Evolutionary conservation across 1,284 basidiomycete genomes (phyloP).

Genomic region (Anthracocystis setariae): DNA sequence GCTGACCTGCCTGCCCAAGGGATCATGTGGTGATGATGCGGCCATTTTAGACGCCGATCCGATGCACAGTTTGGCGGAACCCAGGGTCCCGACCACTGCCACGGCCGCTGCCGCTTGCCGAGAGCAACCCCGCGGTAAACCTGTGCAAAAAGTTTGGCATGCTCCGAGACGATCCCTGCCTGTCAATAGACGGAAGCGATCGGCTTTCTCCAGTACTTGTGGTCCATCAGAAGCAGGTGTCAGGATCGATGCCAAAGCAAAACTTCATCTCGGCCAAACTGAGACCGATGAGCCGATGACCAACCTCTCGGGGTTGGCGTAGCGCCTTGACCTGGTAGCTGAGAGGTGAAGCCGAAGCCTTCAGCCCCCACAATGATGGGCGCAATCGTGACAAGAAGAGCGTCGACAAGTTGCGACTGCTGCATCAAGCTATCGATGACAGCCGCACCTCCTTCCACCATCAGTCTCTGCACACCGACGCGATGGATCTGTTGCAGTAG

Average conservation of each 20-base stretch:
- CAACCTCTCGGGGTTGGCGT: constrained; percentile 2
- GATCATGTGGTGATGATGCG: too few relatives aligned
- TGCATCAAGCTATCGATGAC: constrained; percentile 79
- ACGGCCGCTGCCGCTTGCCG: too few relatives aligned
- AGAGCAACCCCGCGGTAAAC: too few relatives aligned
- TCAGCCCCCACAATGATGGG: constrained; percentile 19
- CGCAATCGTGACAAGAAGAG: constrained; percentile 41
- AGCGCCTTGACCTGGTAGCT: constrained; percentile 11
- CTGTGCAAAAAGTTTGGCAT: too few relatives aligned
- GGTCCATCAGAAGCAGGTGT: too few relatives aligned
- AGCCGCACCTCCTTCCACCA: constrained; percentile 93
- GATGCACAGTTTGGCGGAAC: too few relatives aligned
- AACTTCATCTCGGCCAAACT: constrained; percentile 36
- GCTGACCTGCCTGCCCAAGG: too few relatives aligned
- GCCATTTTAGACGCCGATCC: too few relatives aligned
- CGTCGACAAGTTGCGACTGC: constrained; percentile 28
- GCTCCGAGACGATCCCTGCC: too few relatives aligned
- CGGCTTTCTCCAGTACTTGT: too few relatives aligned
- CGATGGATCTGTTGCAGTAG: constrained; percentile 40
- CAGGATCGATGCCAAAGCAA: constrained; percentile 26
- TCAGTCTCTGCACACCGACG: constrained; percentile 77
- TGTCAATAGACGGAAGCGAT: too few relatives aligned
- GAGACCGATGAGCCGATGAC: constrained; percentile 1
- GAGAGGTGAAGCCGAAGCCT: constrained; percentile 24
- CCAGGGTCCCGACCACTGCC: too few relatives aligned